Conservation (phyloP, 768 basidiomycete species). For the Clitopilus hobsonii region DNA sequence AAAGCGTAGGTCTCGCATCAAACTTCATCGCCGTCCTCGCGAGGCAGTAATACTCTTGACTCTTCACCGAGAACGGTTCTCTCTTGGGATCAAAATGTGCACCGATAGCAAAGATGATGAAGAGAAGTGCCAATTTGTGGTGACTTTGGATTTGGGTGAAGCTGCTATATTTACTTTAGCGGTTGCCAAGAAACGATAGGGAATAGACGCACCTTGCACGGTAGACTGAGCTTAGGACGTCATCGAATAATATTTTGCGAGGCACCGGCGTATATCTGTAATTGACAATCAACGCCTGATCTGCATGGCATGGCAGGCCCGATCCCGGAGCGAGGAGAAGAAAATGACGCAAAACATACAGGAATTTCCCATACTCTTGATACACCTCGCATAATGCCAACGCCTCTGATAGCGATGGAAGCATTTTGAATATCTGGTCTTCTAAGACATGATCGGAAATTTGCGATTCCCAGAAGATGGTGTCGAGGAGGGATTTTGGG, state of each 20-base stretch:
- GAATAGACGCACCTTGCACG: slow-evolving; percentile 33
- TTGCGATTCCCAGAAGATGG: slow-evolving; percentile 28
- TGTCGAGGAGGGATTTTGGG: slow-evolving; percentile 33
- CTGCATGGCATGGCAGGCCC: too few relatives aligned
- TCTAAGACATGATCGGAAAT: slow-evolving; percentile 30
- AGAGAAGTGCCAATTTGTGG: slow-evolving; percentile 60
- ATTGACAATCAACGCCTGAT: too few relatives aligned
- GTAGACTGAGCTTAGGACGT: slow-evolving; percentile 52
- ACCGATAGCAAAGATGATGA: slow-evolving; percentile 62
- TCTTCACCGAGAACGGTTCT: slow-evolving; percentile 45
- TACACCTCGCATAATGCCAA: slow-evolving; percentile 59
- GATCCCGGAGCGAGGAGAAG: too few relatives aligned
- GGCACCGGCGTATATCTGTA: slow-evolving; percentile 51
- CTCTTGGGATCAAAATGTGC: slow-evolving; percentile 51
- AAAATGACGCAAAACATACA: slow-evolving; percentile 34
- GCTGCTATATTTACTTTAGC: slow-evolving; percentile 21
- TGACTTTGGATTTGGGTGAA: slow-evolving; percentile 33
- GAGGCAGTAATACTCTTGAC: slow-evolving; percentile 60
- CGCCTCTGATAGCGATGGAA: slow-evolving; percentile 59
- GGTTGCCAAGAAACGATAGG: not conserved
- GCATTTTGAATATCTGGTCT: slow-evolving; percentile 36
- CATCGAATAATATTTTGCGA: slow-evolving; percentile 51
- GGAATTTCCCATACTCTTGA: slow-evolving; percentile 53
- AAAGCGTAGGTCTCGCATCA: slow-evolving; percentile 48
- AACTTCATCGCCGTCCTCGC: slow-evolving; percentile 49